phyloP scores from a whole-genome alignment of 2,329 filamentous ascomycete species.

The Dothistroma septosporum region DNA sequence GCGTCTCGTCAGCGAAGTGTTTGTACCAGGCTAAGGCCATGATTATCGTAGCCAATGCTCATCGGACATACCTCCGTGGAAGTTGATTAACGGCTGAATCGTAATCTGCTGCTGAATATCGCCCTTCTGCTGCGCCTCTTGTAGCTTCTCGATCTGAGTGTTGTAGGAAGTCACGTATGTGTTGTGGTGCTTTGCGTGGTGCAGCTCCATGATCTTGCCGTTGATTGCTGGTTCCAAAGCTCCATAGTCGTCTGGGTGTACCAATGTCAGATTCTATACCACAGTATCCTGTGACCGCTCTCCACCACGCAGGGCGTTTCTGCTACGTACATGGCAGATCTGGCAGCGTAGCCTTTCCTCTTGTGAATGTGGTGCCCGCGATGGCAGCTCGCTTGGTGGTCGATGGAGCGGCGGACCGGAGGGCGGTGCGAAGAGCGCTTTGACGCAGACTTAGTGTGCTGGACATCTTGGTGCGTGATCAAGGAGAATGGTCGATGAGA shows the following conservation, averaged over 20 bases:
- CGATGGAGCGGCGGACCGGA: conserved; percentile 63
- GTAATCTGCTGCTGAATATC: conserved; percentile 54
- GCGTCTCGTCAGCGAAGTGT: neutral
- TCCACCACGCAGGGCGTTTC: neutral
- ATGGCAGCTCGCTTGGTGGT: conserved; percentile 58
- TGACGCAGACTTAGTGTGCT: conserved; percentile 70
- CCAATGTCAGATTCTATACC: neutral
- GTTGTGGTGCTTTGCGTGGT: conserved; percentile 92
- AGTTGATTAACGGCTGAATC: conserved; percentile 58
- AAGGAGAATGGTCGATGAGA: neutral
- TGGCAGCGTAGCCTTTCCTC: conserved; percentile 87
- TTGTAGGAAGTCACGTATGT: conserved; percentile 91
- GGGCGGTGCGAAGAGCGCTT: conserved; percentile 64
- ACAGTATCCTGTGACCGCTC: neutral
- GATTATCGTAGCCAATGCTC: neutral
- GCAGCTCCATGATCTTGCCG: conserved; percentile 92
- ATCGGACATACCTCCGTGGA: conserved; percentile 54
- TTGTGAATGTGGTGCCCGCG: conserved; percentile 70
- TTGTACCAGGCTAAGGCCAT: neutral
- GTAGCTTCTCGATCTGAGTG: conserved; percentile 67
- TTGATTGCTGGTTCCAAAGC: conserved; percentile 83
- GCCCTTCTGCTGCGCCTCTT: conserved; percentile 51
- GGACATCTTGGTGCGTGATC: conserved; percentile 56
- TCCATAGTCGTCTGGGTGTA: conserved; percentile 77
- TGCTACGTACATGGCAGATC: conserved; percentile 67